phyloP scores from a whole-genome alignment of 1,284 basidiomycete genomes.

The Cerioporus squamosus region DNA sequence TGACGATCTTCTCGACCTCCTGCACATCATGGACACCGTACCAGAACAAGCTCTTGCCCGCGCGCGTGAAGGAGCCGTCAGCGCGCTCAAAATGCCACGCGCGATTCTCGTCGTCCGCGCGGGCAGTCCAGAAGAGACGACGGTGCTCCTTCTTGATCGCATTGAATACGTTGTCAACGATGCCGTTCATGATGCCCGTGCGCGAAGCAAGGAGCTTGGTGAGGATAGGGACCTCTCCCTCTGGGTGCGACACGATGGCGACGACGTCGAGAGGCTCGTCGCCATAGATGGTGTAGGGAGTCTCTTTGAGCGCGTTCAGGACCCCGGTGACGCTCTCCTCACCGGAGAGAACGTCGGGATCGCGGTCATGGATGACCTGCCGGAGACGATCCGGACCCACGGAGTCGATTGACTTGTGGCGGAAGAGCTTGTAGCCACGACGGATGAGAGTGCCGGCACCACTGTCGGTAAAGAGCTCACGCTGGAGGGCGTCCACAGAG shows the following conservation, averaged over 20 bases:
- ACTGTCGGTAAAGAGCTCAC: constrained; percentile 98
- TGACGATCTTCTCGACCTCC: constrained; percentile 90
- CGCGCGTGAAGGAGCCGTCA: constrained; percentile 96
- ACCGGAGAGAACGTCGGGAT: constrained; percentile 89
- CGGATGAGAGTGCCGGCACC: constrained; percentile 98
- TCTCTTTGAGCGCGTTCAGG: constrained; percentile 79
- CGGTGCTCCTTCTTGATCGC: constrained; percentile 95
- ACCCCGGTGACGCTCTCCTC: constrained; percentile 90
- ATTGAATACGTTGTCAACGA: constrained; percentile 97
- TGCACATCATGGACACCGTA: constrained; percentile 92
- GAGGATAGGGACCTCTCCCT: constrained; percentile 89
- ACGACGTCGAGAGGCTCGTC: constrained; percentile 97
- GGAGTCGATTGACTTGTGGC: constrained; percentile 79
- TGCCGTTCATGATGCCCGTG: constrained; percentile 90
- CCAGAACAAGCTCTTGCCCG: constrained; percentile 95
- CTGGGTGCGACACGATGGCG: constrained; percentile 92
- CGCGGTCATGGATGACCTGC: constrained; percentile 92
- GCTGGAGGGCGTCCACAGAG: constrained; percentile 91
- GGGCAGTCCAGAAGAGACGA: constrained; percentile 95
- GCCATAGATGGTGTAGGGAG: constrained; percentile 94
- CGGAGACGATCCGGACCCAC: constrained; percentile 94
- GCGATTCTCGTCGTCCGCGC: constrained; percentile 94
- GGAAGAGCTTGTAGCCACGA: constrained; percentile 97
- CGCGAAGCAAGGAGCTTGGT: constrained; percentile 91
- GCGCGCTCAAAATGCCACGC: constrained; percentile 99